Conservation (phyloP, 345 rosid species). For the Hibiscus trionum region DNA sequence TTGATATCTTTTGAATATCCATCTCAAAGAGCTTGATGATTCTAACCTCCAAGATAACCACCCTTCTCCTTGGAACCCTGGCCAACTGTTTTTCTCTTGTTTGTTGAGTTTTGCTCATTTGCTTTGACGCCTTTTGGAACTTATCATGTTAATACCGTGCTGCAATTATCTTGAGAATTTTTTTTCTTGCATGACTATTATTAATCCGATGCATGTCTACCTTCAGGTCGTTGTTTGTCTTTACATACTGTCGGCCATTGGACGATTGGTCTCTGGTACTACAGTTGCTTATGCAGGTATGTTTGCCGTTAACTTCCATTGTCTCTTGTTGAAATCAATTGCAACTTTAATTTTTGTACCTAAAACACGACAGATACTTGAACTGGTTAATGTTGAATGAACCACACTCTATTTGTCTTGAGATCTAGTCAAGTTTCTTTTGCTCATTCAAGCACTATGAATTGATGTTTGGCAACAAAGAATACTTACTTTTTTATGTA, state of each 20-base stretch:
- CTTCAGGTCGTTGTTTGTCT: constrained; percentile 71
- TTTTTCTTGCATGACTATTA: background rate
- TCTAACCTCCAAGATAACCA: too few relatives aligned
- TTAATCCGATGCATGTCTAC: background rate
- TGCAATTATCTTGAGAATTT: background rate
- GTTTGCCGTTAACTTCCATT: constrained; percentile 15
- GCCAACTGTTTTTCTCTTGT: background rate
- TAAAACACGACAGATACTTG: constrained; percentile 4
- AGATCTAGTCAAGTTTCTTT: background rate
- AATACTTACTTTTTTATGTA: too few relatives aligned
- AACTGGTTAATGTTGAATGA: constrained; percentile 1
- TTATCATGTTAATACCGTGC: background rate
- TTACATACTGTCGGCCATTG: constrained; percentile 63
- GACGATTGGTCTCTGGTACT: constrained; percentile 74
- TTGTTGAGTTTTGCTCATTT: background rate
- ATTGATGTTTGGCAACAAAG: background rate
- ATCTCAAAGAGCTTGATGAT: background rate
- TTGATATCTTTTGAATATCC: background rate
- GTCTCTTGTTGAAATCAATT: background rate
- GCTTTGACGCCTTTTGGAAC: background rate
- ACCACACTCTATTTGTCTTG: background rate
- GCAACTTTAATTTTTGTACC: background rate
- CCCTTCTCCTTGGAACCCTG: background rate
- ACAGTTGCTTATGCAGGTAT: constrained; percentile 94
- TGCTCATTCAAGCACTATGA: background rate